Percentiles rank a stretch among this genome's conserved stretches.
phyloP scores from a whole-genome alignment of 805 yeast species.

The Yarrowia deformans region DNA sequence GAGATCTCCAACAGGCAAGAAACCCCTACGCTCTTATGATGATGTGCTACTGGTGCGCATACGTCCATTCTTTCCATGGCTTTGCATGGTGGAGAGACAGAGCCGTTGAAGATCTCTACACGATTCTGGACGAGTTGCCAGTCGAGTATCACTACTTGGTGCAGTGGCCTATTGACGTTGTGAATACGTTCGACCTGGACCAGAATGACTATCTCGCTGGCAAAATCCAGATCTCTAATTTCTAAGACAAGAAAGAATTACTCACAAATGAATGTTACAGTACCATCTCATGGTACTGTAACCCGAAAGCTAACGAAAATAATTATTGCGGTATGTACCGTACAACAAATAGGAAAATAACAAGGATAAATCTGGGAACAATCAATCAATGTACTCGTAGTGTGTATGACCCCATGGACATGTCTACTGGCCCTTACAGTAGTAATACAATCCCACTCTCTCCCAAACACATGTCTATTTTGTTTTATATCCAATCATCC shows the following conservation, averaged over 20 bases:
- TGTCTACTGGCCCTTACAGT: no score
- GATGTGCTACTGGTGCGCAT: constrained; percentile 18
- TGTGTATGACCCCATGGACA: no score
- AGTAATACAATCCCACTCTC: no score
- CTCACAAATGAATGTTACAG: no score
- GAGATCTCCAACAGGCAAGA: neutral
- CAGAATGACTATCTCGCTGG: constrained; percentile 4
- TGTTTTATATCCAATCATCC: neutral
- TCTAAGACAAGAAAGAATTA: no score
- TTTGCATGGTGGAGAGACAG: constrained; percentile 27
- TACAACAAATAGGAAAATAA: no score
- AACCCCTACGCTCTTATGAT: constrained; percentile 11
- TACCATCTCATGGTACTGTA: no score
- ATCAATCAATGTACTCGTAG: no score
- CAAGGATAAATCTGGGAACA: no score
- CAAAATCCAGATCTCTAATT: neutral
- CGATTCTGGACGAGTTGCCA: neutral
- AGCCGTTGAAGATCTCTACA: constrained; percentile 7
- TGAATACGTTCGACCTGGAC: neutral
- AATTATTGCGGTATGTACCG: no score
- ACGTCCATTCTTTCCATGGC: constrained; percentile 16
- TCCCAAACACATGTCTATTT: neutral
- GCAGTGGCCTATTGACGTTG: neutral
- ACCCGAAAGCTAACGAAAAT: neutral
- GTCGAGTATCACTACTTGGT: constrained; percentile 2